These are phyloP conservation scores for Fusarium sp. DNA, from an alignment of 2,329 filamentous ascomycete genomes.

Conservation along the genomic window DNA sequence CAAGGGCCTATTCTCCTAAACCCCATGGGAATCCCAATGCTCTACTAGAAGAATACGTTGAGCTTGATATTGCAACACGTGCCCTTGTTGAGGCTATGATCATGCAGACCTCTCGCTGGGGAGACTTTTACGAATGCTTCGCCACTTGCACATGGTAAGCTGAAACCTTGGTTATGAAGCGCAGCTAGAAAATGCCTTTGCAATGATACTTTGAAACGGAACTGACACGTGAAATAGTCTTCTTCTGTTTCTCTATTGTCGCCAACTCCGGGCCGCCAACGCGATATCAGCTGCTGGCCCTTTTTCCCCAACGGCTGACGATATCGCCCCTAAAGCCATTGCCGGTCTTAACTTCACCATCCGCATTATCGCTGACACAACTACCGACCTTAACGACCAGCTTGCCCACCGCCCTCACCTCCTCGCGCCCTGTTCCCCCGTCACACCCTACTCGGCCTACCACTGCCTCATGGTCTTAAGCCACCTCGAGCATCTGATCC, in stretches of 20 bases:
- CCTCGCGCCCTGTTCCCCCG: constrained; percentile 52
- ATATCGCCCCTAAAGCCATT: constrained; percentile 53
- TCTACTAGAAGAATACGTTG: constrained; percentile 49
- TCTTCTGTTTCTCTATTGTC: constrained; percentile 54
- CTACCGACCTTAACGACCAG: constrained; percentile 53
- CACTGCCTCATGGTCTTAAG: constrained; percentile 53
- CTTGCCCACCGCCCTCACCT: constrained; percentile 51
- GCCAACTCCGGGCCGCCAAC: constrained; percentile 50
- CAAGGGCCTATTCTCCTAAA: constrained; percentile 49
- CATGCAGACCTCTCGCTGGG: constrained; percentile 51
- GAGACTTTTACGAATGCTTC: constrained; percentile 55
- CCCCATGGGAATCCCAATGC: constrained; percentile 32
- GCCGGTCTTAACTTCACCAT: constrained; percentile 56
- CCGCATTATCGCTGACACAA: constrained; percentile 54
- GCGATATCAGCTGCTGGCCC: constrained; percentile 37
- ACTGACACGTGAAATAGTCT: constrained; percentile 42
- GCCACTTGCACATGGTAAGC: constrained; percentile 54
- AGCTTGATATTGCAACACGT: constrained; percentile 52
- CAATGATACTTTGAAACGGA: neutral
- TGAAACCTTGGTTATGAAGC: neutral
- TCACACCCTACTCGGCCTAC: constrained; percentile 54
- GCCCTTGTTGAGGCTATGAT: constrained; percentile 53
- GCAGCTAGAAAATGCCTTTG: neutral
- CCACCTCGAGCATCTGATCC: constrained; percentile 53
- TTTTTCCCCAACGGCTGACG: constrained; percentile 40